A percentile compares a stretch with the other conserved stretches of the same genome.
These are phyloP conservation scores for Tricholoma hemisulphureum DNA, from an alignment of 768 basidiomycete genomes.

Conservation along the genomic window DNA sequence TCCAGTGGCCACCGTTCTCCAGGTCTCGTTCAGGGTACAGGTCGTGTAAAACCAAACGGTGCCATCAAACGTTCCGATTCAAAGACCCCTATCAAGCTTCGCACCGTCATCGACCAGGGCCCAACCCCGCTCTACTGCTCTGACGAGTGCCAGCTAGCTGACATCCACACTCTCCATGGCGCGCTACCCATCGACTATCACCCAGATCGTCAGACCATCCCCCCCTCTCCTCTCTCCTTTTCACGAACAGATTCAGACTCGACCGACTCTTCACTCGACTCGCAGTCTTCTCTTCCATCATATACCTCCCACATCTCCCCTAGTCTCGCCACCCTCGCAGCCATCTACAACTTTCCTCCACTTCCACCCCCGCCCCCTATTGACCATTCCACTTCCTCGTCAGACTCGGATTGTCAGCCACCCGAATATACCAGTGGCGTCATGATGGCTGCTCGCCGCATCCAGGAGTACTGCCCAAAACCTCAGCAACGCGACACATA, in stretches of 20 bases:
- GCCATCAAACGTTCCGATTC: constrained; percentile 42
- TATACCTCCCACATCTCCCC: constrained; percentile 20
- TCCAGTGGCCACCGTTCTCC: constrained; percentile 35
- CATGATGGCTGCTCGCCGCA: constrained; percentile 67
- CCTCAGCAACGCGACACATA: constrained; percentile 39
- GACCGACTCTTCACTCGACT: constrained; percentile 39
- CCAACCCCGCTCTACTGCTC: constrained; percentile 86
- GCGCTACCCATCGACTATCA: constrained; percentile 47
- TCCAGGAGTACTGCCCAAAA: constrained; percentile 44
- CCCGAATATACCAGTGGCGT: constrained; percentile 56
- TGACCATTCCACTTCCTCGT: constrained; percentile 24
- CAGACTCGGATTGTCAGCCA: constrained; percentile 21
- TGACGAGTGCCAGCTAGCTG: constrained; percentile 65
- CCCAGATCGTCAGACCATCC: constrained; percentile 42
- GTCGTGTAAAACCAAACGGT: constrained; percentile 59
- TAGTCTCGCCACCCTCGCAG: constrained; percentile 32
- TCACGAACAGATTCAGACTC: constrained; percentile 40
- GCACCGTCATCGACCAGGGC: constrained; percentile 73
- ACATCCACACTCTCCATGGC: constrained; percentile 44
- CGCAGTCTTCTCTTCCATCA: constrained; percentile 25
- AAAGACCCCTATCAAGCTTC: constrained; percentile 42
- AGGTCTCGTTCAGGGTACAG: constrained; percentile 67
- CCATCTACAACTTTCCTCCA: constrained; percentile 47
- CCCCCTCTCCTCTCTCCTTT: constrained; percentile 31
- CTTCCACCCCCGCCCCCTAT: constrained; percentile 53